phyloP scores from a whole-genome alignment of 148 eudicot species.

The Selenicereus undatus region DNA sequence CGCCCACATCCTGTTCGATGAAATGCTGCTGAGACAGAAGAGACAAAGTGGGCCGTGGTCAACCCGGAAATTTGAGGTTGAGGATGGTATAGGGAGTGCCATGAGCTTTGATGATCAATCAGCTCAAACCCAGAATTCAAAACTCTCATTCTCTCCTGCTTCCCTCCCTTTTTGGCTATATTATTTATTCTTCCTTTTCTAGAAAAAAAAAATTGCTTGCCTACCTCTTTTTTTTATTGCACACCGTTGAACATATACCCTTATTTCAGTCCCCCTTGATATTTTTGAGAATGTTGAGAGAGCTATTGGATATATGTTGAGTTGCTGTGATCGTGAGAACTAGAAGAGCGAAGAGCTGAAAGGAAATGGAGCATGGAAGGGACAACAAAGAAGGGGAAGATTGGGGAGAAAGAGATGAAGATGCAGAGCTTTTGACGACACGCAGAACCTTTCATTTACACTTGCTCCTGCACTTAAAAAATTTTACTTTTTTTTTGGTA shows the following conservation, averaged over 20 bases:
- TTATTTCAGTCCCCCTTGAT: neutral
- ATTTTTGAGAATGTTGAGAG: neutral
- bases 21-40: constrained; percentile 58
- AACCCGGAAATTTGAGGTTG: constrained; percentile 45
- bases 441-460: neutral
- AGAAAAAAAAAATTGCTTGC: too few relatives aligned
- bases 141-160: constrained; percentile 44
- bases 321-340: neutral
- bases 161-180: neutral
- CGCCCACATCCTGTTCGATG: constrained; percentile 62
- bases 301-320: neutral
- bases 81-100: constrained; percentile 48
- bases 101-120: constrained; percentile 64
- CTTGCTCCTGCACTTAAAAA: neutral
- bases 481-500: too few relatives aligned
- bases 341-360: neutral
- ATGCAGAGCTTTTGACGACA: neutral
- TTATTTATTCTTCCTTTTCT: neutral
- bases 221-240: neutral
- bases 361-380: neutral
- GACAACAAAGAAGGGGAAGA: constrained; percentile 14
- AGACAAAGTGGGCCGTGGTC: constrained; percentile 14
- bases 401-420: constrained; percentile 16
- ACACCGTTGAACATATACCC: neutral
- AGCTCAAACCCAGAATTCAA: constrained; percentile 62